Evolutionary conservation across 305 asterid genomes (phyloP), one percentile per base, ranked within the genome.

Genomic region (Striga hermonthica): DNA sequence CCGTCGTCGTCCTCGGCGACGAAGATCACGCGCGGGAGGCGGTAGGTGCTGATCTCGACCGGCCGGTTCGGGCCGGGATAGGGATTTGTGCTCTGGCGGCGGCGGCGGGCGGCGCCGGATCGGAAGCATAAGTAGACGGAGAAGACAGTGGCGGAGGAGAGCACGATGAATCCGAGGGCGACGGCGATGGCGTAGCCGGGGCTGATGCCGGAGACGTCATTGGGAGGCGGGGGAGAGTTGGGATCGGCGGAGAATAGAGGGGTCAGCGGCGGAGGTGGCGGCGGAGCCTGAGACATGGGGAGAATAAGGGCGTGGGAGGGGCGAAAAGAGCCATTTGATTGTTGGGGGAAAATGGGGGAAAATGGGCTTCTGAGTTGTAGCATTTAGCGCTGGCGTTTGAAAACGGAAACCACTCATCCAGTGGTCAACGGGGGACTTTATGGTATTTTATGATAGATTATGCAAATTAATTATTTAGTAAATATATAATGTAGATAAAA

Each of bases 71-170:
- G 44, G 45, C 8, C 9, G 75, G 57, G 85, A 68, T 63, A 43
- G 0, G 59, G 65, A n/a, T 68, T 68, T 1, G 28, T 37, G 11
- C 7, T 11, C 8, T 22, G 67, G 62, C 76, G 72, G 37, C 84
- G 91, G 38, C 86, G 87, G 49, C 89, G 91, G 10, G 76, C 64
- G 66, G 86, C 69, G 53, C 81, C 75, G 76, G 85, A 84, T 62
- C 97, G 95, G 86, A 85, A 88, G 86, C 90, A 92, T 72, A 86
- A 69, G 84, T 87, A 92, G 73, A 96, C 81, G 41, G 91, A 65
- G 38, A 92, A 81, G 71, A 92, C 77, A 70, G 86, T 7, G 28
- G 87, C 63, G 76, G 95, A 90, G 81, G 87, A 76, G 68, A 92
- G 86, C n/a, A 87, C 89, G 60, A 92, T 94, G 77, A 86, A 92